Base-by-base conservation (phyloP, 2,329 filamentous ascomycete species). In the Penicillium sp. region DNA sequence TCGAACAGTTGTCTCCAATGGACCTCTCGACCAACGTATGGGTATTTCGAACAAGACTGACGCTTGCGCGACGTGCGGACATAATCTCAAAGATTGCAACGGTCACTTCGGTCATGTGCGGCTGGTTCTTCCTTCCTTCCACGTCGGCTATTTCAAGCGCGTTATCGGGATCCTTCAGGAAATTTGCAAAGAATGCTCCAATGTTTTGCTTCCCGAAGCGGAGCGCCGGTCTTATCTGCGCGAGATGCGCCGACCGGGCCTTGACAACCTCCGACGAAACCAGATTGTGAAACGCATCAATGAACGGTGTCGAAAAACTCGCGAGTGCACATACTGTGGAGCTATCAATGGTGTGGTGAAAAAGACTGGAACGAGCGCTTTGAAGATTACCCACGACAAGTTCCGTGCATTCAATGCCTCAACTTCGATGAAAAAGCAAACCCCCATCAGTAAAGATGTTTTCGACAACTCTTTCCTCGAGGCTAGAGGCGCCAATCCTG, bases 91-190 rank as follows among this genome's bases (percentile, higher is more conserved):
- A 65, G 86, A 88, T 61, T 99, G 94, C 74, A 94, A 91, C 64
- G 94, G 94, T 11, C 94, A 99, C 74, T 99, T 97, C 68, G 94
- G 94, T 44, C 88, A 97, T 74, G 89, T 99, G 66, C 87, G 90
- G 67, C 83, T 99, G 13, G 90, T 93, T 1, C 80, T 99, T 48
- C 94, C 94, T 4, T 91, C 89, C 41, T 97, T 97, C 69, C 94
- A 99, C 70, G 92, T 97, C 61, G 94, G 94, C 36, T 99, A 97
- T 71, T 84, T 99, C 65, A 94, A 92, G 71, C 92, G 95, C 71
- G 91, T 94, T 60, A 93, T 96, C 69, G 88, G 87, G 42, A 92
- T 96, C 52, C 81, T 99, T 22, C 92, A 97, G 71, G 89, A 94
- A 67, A 95, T 99, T 61, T 99, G 94, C 86, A 99, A 96, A 78